Evolutionary conservation across 352 stramenopile genomes (phyloP).

Genomic region (Chrysophaeum taylorii): DNA sequence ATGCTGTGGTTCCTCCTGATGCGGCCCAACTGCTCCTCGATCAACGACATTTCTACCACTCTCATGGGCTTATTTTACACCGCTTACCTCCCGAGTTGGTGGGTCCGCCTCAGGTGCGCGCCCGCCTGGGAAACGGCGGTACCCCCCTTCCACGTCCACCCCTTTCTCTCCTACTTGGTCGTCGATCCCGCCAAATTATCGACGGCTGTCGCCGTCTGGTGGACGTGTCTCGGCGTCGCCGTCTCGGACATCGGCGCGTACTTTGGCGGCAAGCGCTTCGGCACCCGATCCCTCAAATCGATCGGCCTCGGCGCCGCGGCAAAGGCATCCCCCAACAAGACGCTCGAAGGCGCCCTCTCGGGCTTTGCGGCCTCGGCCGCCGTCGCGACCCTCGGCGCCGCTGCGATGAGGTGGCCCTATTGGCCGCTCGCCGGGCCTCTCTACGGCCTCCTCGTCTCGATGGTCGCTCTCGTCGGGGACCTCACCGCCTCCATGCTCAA

Average conservation of each 20-base stretch:
- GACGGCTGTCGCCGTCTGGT: conserved; percentile 54
- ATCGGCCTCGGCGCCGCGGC: conserved; percentile 65
- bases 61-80: conserved; percentile 74
- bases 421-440: conserved; percentile 61
- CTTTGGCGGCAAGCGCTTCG: conserved; percentile 72
- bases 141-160: neutral
- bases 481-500: conserved; percentile 90
- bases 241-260: conserved; percentile 83
- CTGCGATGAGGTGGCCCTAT: conserved; percentile 65
- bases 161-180: neutral
- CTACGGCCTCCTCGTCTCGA: conserved; percentile 62
- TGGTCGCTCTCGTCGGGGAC: conserved; percentile 82
- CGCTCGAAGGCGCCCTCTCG: conserved; percentile 80
- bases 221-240: conserved; percentile 61
- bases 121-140: neutral
- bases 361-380: conserved; percentile 52
- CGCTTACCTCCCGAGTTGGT: conserved; percentile 69
- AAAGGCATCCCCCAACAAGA: conserved; percentile 85
- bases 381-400: conserved; percentile 63
- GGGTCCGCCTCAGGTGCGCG: conserved; percentile 44
- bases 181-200: neutral
- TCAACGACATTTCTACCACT: conserved; percentile 67
- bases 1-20: conserved; percentile 62
- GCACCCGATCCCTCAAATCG: conserved; percentile 62
- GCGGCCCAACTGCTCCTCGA: conserved; percentile 43